Conservation (phyloP, 495 filamentous ascomycete species). For the Aspergillus avenaceus region DNA sequence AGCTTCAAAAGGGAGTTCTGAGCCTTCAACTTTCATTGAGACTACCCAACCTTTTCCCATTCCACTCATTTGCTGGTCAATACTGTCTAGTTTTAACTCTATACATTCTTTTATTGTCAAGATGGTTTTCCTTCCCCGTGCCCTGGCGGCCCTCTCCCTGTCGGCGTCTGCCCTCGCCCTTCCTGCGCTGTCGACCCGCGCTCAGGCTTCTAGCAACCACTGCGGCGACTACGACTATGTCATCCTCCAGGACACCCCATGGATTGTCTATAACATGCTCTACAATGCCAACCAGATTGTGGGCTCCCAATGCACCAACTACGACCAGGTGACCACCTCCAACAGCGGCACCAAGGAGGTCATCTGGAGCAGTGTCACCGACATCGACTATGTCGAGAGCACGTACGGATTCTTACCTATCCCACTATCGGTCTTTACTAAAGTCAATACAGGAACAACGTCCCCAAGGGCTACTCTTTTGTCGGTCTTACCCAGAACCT, state of each 20-base stretch:
- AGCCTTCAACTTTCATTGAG: too few relatives aligned
- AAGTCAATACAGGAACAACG: slow-evolving; percentile 23
- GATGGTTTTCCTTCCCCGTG: neutral
- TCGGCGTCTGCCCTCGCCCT: neutral
- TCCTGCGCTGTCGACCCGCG: neutral
- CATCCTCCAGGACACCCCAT: slow-evolving; percentile 27
- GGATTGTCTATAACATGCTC: slow-evolving; percentile 39
- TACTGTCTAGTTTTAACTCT: neutral
- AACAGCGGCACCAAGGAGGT: slow-evolving; percentile 20
- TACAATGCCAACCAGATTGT: slow-evolving; percentile 24
- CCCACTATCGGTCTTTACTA: neutral
- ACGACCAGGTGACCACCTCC: slow-evolving; percentile 17
- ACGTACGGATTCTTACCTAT: slow-evolving; percentile 11
- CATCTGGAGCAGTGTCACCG: slow-evolving; percentile 23
- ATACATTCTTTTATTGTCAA: slow-evolving; percentile 2
- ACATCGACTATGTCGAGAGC: slow-evolving; percentile 23
- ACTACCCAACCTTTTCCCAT: neutral
- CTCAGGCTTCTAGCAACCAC: slow-evolving; percentile 6
- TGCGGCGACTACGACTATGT: slow-evolving; percentile 29
- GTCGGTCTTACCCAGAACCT: slow-evolving; percentile 34
- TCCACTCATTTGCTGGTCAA: neutral
- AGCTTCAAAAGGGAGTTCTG: too few relatives aligned
- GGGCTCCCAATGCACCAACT: slow-evolving; percentile 31
- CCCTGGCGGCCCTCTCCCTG: slow-evolving; percentile 3
- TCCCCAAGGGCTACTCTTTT: slow-evolving; percentile 37